phyloP scores from a whole-genome alignment of 768 basidiomycete genomes.

The Rhizopogon roseolus region DNA sequence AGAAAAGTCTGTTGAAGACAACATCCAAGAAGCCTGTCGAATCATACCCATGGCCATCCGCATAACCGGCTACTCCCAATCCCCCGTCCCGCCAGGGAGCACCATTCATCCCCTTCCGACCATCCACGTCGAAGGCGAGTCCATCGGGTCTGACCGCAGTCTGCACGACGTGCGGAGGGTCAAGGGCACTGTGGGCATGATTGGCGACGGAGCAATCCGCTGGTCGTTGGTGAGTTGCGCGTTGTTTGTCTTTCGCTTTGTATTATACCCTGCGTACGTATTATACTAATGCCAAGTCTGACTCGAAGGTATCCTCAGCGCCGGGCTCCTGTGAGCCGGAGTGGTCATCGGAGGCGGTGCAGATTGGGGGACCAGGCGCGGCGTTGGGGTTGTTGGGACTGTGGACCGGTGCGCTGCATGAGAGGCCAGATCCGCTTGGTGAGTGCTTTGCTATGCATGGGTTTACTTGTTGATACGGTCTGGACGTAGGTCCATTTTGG shows the following conservation, averaged over 20 bases:
- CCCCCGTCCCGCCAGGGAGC: conserved; percentile 19
- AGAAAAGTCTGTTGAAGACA: conserved; percentile 25
- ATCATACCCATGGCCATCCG: conserved; percentile 50
- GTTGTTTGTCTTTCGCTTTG: background rate
- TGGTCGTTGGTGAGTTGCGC: conserved; percentile 43
- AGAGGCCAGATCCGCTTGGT: conserved; percentile 39
- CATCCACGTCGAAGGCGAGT: conserved; percentile 46
- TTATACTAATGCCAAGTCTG: conserved; percentile 11
- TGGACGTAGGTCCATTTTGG: conserved; percentile 35
- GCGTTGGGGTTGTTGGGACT: conserved; percentile 47
- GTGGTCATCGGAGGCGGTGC: conserved; percentile 54
- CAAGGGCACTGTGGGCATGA: conserved; percentile 42
- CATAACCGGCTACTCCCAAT: conserved; percentile 31
- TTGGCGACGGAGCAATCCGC: conserved; percentile 43
- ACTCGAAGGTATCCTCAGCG: conserved; percentile 26
- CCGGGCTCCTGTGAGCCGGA: conserved; percentile 30
- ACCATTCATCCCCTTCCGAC: conserved; percentile 36
- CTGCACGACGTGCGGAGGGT: conserved; percentile 28
- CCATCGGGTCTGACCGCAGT: conserved; percentile 33
- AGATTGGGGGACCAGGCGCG: conserved; percentile 52
- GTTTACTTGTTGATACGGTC: background rate
- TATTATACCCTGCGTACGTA: background rate
- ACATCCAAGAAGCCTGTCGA: conserved; percentile 41
- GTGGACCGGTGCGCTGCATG: conserved; percentile 52
- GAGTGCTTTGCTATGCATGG: conserved; percentile 5